Evolutionary conservation across 345 rosid genomes (phyloP).

Genomic region (Populus pruinosa): DNA sequence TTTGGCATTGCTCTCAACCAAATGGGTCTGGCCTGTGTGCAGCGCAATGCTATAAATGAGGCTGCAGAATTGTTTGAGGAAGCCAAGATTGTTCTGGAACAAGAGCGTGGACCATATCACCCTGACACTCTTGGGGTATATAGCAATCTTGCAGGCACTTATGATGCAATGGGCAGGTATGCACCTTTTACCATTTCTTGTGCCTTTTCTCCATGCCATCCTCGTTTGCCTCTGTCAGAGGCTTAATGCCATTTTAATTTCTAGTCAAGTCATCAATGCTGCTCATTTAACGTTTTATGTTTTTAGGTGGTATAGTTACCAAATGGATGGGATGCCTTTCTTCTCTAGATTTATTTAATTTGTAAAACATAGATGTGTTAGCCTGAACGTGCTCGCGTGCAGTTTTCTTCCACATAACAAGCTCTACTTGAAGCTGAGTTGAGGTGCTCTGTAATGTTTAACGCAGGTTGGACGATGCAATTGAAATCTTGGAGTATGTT

Average conservation of each 20-base stretch:
- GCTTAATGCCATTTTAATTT: background rate
- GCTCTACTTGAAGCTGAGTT: background rate
- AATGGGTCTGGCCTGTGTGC: slow-evolving; percentile 86
- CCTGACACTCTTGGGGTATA: slow-evolving; percentile 85
- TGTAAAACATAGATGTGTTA: background rate
- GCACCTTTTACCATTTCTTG: background rate
- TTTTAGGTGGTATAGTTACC: background rate
- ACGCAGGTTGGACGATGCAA: slow-evolving; percentile 83
- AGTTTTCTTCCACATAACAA: background rate
- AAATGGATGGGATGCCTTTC: background rate
- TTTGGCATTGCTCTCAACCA: slow-evolving; percentile 87
- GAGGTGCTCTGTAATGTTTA: slow-evolving; percentile 8
- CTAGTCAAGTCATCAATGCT: background rate
- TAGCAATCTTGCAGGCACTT: slow-evolving; percentile 92
- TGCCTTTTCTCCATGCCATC: background rate
- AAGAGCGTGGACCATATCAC: slow-evolving; percentile 85
- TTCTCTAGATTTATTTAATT: background rate
- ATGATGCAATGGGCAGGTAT: slow-evolving; percentile 98
- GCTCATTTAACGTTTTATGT: background rate
- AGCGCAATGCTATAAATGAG: slow-evolving; percentile 62
- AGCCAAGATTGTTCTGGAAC: slow-evolving; percentile 71
- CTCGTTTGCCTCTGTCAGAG: background rate
- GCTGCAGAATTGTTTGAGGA: slow-evolving; percentile 92
- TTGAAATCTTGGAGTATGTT: slow-evolving; percentile 59
- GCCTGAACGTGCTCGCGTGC: background rate